Evolutionary conservation across 2,329 filamentous ascomycete species (phyloP).

Genomic region (Epicoccum nigrum): DNA sequence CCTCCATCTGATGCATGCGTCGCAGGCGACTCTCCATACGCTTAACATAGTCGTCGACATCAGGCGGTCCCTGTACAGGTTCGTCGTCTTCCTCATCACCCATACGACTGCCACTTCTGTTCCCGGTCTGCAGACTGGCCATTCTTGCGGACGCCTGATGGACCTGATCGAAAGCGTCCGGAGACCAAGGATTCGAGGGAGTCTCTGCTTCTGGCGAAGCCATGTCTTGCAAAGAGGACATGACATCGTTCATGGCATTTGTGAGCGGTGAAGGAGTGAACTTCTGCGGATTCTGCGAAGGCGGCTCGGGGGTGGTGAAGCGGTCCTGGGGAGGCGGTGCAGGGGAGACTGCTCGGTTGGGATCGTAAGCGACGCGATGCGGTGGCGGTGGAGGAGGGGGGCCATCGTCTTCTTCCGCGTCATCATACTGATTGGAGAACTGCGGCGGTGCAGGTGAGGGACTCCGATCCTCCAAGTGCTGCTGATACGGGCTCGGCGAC

Average conservation of each 20-base stretch:
- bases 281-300: constrained; percentile 56
- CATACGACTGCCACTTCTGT: constrained; percentile 65
- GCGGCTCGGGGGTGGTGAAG: constrained; percentile 67
- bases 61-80: constrained; percentile 66
- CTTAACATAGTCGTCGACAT: constrained; percentile 85
- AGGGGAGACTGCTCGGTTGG: constrained; percentile 46
- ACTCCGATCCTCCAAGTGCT: constrained; percentile 31
- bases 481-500: constrained; percentile 49
- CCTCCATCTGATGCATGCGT: constrained; percentile 65
- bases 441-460: constrained; percentile 37
- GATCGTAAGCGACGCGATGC: constrained; percentile 65
- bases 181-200: constrained; percentile 81
- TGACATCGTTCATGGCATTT: constrained; percentile 97
- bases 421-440: constrained; percentile 30
- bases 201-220: constrained; percentile 64
- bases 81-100: constrained; percentile 58
- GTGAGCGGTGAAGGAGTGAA: constrained; percentile 87
- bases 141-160: constrained; percentile 51
- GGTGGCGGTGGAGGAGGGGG: constrained; percentile 87
- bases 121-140: constrained; percentile 68
- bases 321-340: constrained; percentile 47
- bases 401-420: constrained; percentile 60
- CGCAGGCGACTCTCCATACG: constrained; percentile 86
- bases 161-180: constrained; percentile 76
- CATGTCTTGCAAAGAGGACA: constrained; percentile 91